Evolutionary conservation across 2,329 filamentous ascomycete species (phyloP), one percentile per base, ranked within the genome.

Genomic region (Neofusicoccum ribis): DNA sequence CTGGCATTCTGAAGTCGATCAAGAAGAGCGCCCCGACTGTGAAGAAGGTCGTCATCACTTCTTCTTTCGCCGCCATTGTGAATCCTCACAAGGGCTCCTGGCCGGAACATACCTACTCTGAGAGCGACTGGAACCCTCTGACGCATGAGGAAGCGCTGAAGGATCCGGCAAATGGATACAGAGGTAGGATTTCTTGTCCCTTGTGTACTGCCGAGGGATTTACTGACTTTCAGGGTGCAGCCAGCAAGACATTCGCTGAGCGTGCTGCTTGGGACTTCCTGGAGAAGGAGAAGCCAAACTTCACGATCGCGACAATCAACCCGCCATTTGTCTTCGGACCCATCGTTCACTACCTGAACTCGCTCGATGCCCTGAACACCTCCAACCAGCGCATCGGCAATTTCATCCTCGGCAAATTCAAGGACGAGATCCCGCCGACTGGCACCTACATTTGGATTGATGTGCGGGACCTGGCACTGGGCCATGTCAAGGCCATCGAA

Each of bases 41-140:
- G 61, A 91, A 89, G 79, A 85, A 89, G 66, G 89, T 96, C 14
- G 88, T 88, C 50, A 84, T 91, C 68, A 90, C 88, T 0, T 89
- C 87, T 3, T 90, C 87, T 1, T 91, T 90, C 70, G 88, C 88
- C n/a, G 81, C 87, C 0, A 88, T 91, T 17, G 70, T 89, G 56
- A 81, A 89, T 69, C 66, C 78, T 0, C 82, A 79, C 72, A 86
- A 88, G 69, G 85, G 84, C 27, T 74, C 74, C 66, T 76, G 77
- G 70, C 77, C 80, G 2, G 79, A 77, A 5, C 80, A 85, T 69
- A 80, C 76, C 2, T 87, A 87, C 72, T 82, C 80, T 0, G 84
- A 83, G 63, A 73, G 76, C 1, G 84, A 87, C 69, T 88, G 85
- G 85, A 86, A 86, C 69, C 84, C 84, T 0, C 78, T 86, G 20